A percentile compares a stretch with the other conserved stretches of the same genome.
phyloP scores from a whole-genome alignment of 1,139 yeast species.

The Entelexis paramagnoliae region DNA sequence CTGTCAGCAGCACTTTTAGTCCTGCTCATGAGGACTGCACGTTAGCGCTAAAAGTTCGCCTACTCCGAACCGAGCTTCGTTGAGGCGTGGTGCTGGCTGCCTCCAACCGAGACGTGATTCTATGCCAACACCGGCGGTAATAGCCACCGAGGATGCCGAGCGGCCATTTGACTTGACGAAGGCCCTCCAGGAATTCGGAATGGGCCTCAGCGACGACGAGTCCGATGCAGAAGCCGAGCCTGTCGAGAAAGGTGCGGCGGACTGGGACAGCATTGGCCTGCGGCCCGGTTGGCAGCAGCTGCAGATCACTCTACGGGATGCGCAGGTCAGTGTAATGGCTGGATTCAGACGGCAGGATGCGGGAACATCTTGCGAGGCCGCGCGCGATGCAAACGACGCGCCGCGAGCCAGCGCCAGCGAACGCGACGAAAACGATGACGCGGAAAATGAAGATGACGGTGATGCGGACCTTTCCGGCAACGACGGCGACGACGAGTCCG shows the following conservation, averaged over 20 bases:
- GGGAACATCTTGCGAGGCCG: background rate
- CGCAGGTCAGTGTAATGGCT: conserved; percentile 17
- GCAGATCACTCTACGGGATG: conserved; percentile 20
- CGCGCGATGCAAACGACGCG: background rate
- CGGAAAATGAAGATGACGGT: background rate
- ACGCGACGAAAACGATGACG: background rate
- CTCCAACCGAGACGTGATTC: background rate
- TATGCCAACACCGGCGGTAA: background rate
- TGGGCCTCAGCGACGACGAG: conserved; percentile 14
- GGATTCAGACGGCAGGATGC: conserved; percentile 14
- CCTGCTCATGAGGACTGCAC: background rate
- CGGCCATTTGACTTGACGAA: conserved; percentile 14
- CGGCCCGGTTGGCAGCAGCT: conserved; percentile 21
- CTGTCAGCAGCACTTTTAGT: background rate
- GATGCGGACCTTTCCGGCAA: background rate
- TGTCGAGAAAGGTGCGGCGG: background rate
- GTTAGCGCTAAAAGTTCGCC: background rate
- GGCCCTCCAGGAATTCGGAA: conserved; percentile 18
- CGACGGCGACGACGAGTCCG: conserved; percentile 5
- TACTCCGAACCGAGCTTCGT: background rate
- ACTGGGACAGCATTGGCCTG: conserved; percentile 20
- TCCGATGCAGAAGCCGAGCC: conserved; percentile 2
- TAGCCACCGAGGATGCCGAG: background rate
- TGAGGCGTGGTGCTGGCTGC: background rate
- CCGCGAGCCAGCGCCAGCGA: background rate